Evolutionary conservation across 192 early-diverging fungal genomes (phyloP), one percentile per base, ranked within the genome.

Genomic region (Rhizophagus clarus): DNA sequence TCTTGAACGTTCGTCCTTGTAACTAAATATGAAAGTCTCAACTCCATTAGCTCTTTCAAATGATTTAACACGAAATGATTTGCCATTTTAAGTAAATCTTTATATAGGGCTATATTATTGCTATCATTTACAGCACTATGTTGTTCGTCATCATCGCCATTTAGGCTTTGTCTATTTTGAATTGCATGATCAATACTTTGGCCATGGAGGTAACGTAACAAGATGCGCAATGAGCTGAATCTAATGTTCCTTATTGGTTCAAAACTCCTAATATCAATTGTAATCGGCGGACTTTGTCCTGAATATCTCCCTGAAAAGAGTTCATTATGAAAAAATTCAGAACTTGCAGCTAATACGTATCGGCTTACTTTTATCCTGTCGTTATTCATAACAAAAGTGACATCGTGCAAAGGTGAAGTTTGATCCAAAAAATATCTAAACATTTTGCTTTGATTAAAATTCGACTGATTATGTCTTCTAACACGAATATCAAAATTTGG

Each of bases 181-280:
- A 76, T 76, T 28, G 56, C 74, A 22, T 76, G 3, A 62, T 76
- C 60, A 6, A 76, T 76, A 60, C 28, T 62, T 22, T 62, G 51
- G 3, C 74, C 74, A 61, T 76, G 63, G n/a, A 76, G 14, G 24
- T 62, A 76, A 14, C 60, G 51, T 31, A 76, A 62, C 3, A 76
- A 76, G 1, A 76, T 34, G 11, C 24, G 29, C 15, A 76, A 4
- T 15, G 74, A 76, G 7, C 24, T 60, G 10, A 60, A 26, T 14
- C 11, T 32, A 32, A 76, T 37, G 11, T 76, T 22, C 31, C 14
- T 12, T 63, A 62, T 76, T 45, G 42, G 42, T 45, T 45, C 42
- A 45, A 45, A 0, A 4, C 63, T 22, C 31, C 14, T 12, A 76
- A 62, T 76, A 61, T 4, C 28, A 8, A 62, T 60, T 17, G 56